Percentiles rank a stretch among this genome's conserved stretches.
Conservation (phyloP, 371 early-diverging fungal species). For the Phascolomyces articulosus region DNA sequence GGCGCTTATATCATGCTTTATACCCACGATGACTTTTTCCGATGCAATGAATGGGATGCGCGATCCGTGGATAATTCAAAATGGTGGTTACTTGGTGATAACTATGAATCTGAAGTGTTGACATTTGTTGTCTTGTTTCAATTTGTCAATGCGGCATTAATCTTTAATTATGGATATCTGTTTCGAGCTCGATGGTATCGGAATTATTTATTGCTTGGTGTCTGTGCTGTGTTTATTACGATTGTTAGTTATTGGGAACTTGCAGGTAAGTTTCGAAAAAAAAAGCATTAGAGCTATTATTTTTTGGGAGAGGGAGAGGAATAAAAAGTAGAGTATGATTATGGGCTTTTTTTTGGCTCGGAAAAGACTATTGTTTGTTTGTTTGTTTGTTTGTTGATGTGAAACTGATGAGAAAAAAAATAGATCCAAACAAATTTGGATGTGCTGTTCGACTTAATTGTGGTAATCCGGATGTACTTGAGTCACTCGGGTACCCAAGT, state of each 20-base stretch:
- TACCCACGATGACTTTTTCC: conserved; percentile 57
- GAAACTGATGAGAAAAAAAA: too few relatives aligned
- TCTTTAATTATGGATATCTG: conserved; percentile 69
- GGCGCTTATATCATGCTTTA: conserved; percentile 22
- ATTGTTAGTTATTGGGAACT: conserved; percentile 58
- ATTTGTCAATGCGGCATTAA: conserved; percentile 65
- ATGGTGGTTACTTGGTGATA: conserved; percentile 86
- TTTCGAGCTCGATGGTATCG: conserved; percentile 65
- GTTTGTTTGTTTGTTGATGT: not conserved
- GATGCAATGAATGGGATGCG: conserved; percentile 78
- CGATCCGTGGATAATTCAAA: conserved; percentile 59
- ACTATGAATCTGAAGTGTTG: conserved; percentile 72
- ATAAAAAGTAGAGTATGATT: not conserved
- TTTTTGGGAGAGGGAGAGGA: too few relatives aligned
- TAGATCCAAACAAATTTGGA: conserved; percentile 68
- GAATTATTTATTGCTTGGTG: conserved; percentile 62
- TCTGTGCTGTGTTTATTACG: conserved; percentile 57
- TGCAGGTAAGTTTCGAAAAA: conserved; percentile 36
- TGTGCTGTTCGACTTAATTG: conserved; percentile 80
- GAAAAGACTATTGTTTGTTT: not conserved
- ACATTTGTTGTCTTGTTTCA: conserved; percentile 64
- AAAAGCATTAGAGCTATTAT: not conserved
- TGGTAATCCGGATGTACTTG: conserved; percentile 56
- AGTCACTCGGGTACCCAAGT: conserved; percentile 53
- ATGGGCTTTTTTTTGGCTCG: not conserved